phyloP scores from a whole-genome alignment of 345 rosid genomes.

The Microthlaspi erraticum region DNA sequence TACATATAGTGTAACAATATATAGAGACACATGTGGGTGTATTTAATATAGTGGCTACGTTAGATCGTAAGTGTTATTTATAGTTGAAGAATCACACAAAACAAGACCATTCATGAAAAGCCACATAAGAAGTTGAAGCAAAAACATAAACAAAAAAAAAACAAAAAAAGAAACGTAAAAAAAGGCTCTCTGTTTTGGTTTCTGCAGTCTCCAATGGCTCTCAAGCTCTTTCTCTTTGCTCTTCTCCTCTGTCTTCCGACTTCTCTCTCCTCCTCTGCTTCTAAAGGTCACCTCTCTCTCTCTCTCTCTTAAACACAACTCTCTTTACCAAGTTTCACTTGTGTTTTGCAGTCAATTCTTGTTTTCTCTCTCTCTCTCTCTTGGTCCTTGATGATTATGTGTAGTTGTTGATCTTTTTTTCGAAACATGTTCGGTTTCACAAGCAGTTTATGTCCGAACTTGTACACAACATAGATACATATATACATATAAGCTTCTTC shows the following conservation, averaged over 20 bases:
- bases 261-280: constrained; percentile 49
- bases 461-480: constrained; percentile 5
- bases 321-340: constrained; percentile 1
- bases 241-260: constrained; percentile 46
- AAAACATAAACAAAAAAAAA: background rate
- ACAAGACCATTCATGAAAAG: constrained; percentile 60
- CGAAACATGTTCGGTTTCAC: too few relatives aligned
- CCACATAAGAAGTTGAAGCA: constrained; percentile 51
- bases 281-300: constrained; percentile 49
- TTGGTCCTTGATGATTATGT: background rate
- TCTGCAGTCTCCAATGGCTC: constrained; percentile 58
- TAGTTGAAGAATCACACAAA: constrained; percentile 47
- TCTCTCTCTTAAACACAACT: constrained; percentile 23
- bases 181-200: constrained; percentile 38
- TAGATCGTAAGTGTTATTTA: constrained; percentile 43
- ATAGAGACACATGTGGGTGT: constrained; percentile 36
- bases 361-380: background rate
- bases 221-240: constrained; percentile 49
- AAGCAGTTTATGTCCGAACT: background rate
- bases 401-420: constrained; percentile 15
- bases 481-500: background rate
- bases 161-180: background rate
- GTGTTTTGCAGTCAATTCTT: background rate
- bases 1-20: constrained; percentile 16
- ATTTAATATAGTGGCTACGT: constrained; percentile 32